Conservation (phyloP, 176 grass and related monocot genomes). For the Avena eriantha region DNA sequence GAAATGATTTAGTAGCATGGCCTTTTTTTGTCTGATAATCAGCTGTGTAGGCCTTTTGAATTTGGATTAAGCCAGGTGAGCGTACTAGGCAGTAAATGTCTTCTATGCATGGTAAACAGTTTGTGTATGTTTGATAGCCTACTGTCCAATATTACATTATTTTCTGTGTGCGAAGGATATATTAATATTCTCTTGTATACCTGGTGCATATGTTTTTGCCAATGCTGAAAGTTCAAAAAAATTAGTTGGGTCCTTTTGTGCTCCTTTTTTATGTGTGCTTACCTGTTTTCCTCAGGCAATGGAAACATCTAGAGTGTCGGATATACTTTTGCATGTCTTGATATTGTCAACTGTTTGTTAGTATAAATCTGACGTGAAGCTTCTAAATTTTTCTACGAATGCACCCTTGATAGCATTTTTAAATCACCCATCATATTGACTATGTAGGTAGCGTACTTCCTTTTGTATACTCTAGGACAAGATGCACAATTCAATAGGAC, state of each 20-base stretch:
- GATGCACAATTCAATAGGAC: slow-evolving; percentile 2
- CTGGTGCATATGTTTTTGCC: not conserved
- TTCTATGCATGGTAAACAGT: not conserved
- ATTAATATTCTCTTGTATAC: not conserved
- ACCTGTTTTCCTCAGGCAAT: not conserved
- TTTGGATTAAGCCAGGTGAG: not conserved
- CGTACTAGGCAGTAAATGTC: not conserved
- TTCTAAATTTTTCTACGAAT: not conserved
- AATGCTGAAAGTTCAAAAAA: not conserved
- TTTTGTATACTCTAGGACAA: not conserved
- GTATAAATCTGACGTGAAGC: not conserved
- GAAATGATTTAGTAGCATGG: not conserved
- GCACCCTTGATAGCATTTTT: not conserved
- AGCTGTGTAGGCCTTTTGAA: not conserved
- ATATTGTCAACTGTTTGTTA: not conserved
- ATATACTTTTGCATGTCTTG: not conserved
- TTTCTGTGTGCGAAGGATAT: not conserved
- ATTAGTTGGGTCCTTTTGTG: not conserved
- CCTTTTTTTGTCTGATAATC: not conserved
- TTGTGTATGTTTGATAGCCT: not conserved
- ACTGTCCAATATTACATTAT: not conserved
- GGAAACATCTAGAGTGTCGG: not conserved
- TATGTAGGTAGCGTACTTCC: not conserved
- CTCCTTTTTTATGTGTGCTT: not conserved
- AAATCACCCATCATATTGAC: not conserved